phyloP scores from a whole-genome alignment of 2,329 filamentous ascomycete genomes.

The Metarhizium album region DNA sequence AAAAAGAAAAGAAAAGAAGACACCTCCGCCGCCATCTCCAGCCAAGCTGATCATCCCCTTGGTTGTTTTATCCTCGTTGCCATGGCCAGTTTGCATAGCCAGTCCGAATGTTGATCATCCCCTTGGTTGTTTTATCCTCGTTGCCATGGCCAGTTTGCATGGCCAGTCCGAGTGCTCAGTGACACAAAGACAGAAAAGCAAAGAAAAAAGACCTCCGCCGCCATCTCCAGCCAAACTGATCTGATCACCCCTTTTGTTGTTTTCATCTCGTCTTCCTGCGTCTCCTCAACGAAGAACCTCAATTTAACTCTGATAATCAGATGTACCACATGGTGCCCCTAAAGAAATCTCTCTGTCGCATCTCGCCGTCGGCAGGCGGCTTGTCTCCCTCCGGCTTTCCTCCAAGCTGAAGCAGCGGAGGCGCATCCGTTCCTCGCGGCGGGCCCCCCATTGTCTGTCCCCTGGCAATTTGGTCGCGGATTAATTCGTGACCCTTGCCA shows the following conservation, averaged over 20 bases:
- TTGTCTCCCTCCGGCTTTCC: slow-evolving; percentile 12
- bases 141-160: too few relatives aligned
- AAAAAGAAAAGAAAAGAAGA: too few relatives aligned
- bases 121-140: too few relatives aligned
- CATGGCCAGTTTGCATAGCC: too few relatives aligned
- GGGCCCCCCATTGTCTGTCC: slow-evolving; percentile 17
- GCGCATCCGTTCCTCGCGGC: slow-evolving; percentile 16
- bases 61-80: too few relatives aligned
- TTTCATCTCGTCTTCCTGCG: slow-evolving; percentile 1
- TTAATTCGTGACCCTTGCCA: slow-evolving; percentile 32
- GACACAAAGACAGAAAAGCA: too few relatives aligned
- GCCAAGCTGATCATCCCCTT: too few relatives aligned
- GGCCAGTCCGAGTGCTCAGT: too few relatives aligned
- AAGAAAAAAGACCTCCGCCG: slow-evolving; percentile 20
- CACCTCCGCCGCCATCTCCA: too few relatives aligned
- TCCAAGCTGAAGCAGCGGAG: slow-evolving; percentile 21
- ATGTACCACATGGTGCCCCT: slow-evolving; percentile 35
- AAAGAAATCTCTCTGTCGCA: slow-evolving; percentile 25
- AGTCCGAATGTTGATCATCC: too few relatives aligned
- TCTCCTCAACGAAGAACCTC: not conserved
- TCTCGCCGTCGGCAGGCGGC: slow-evolving; percentile 17
- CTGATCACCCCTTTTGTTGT: slow-evolving; percentile 22
- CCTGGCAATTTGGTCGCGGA: slow-evolving; percentile 28
- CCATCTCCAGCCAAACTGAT: slow-evolving; percentile 25
- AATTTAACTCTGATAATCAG: slow-evolving; percentile 8